Percentiles rank a stretch among this genome's conserved stretches.
Evolutionary conservation across 2,329 filamentous ascomycete species (phyloP).

Genomic region (Pseudogymnoascus sp.): DNA sequence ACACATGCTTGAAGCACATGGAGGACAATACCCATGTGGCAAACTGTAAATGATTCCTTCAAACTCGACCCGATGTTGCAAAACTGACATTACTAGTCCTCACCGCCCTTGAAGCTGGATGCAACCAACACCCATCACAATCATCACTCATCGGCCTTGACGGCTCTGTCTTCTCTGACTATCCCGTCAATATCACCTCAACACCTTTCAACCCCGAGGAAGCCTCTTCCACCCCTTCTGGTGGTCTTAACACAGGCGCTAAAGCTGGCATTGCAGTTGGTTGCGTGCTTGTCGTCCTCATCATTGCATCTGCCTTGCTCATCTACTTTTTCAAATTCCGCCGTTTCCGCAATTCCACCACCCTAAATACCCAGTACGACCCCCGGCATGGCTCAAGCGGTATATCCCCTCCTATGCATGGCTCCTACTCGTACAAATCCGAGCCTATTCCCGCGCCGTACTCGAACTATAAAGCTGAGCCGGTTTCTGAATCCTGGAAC

Average conservation of each 20-base stretch:
- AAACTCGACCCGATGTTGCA: neutral
- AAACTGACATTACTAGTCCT: constrained; percentile 32
- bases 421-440: constrained; percentile 17
- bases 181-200: constrained; percentile 18
- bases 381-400: constrained; percentile 20
- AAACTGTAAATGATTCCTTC: neutral
- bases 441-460: neutral
- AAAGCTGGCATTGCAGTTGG: constrained; percentile 23
- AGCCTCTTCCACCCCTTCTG: neutral
- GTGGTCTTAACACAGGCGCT: constrained; percentile 15
- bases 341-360: neutral
- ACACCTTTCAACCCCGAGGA: constrained; percentile 33
- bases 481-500: neutral
- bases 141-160: constrained; percentile 21
- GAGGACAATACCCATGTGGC: neutral
- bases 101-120: constrained; percentile 46
- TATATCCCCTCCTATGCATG: constrained; percentile 21
- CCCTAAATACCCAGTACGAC: constrained; percentile 18
- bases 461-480: neutral
- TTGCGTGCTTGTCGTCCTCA: constrained; percentile 14
- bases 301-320: constrained; percentile 14
- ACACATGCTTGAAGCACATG: neutral
- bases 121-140: constrained; percentile 40
- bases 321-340: constrained; percentile 17
- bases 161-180: constrained; percentile 21